A percentile compares a stretch with the other conserved stretches of the same genome.
These are phyloP conservation scores for Penicillium brevicompactum DNA, from an alignment of 2,329 filamentous ascomycete species.

Conservation along the genomic window DNA sequence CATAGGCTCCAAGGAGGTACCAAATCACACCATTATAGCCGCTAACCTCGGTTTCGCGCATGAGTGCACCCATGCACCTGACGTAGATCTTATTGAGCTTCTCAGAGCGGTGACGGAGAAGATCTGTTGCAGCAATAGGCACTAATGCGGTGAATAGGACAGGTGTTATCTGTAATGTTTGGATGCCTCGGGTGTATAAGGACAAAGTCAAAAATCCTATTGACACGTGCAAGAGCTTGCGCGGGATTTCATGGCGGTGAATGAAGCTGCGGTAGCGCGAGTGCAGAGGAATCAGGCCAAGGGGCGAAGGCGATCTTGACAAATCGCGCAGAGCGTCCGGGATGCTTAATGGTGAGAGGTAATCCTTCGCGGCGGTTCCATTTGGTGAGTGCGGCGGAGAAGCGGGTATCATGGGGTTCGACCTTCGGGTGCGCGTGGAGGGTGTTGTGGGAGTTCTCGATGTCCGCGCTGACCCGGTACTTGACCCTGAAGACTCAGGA, in stretches of 20 bases:
- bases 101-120: slow-evolving; percentile 79
- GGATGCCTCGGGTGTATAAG: slow-evolving; percentile 78
- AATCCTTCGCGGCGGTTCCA: slow-evolving; percentile 42
- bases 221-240: slow-evolving; percentile 90
- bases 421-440: slow-evolving; percentile 36
- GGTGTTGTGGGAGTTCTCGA: slow-evolving; percentile 27
- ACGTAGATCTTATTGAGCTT: slow-evolving; percentile 88
- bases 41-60: slow-evolving; percentile 93
- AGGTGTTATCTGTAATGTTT: slow-evolving; percentile 77
- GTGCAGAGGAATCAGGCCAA: slow-evolving; percentile 94
- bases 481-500: slow-evolving; percentile 49
- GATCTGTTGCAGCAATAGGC: slow-evolving; percentile 80
- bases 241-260: slow-evolving; percentile 94
- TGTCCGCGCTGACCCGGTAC: slow-evolving; percentile 54
- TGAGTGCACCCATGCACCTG: slow-evolving; percentile 78
- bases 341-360: slow-evolving; percentile 49
- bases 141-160: slow-evolving; percentile 79
- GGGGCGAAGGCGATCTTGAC: slow-evolving; percentile 86
- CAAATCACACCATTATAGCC: slow-evolving; percentile 97
- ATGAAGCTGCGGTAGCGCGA: slow-evolving; percentile 87
- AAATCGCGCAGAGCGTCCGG: slow-evolving; percentile 80
- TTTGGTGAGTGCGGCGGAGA: slow-evolving; percentile 40
- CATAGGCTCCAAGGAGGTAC: slow-evolving; percentile 89
- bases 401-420: slow-evolving; percentile 44
- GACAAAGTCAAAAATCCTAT: slow-evolving; percentile 93